Evolutionary conservation across 2,329 filamentous ascomycete species (phyloP), one percentile per base, ranked within the genome.

Genomic region (Penicillium frequentans): DNA sequence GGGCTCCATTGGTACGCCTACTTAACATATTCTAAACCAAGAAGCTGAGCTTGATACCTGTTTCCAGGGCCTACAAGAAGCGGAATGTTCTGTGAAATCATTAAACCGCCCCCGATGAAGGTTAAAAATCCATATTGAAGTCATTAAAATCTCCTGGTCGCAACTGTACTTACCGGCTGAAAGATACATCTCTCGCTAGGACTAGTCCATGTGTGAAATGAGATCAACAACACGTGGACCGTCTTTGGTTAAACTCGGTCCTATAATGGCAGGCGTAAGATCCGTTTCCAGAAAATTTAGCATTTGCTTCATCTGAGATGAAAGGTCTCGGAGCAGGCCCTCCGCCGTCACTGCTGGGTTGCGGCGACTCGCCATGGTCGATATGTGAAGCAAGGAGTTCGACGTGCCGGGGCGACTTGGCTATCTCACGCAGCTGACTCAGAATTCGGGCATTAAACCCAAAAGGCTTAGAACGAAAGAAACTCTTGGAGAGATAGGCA

Each of bases 311-410:
- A 56, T 50, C 21, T 49, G 50, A 50, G 14, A 33, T 35, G 46
- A 43, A 23, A 59, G 23, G 26, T 59, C 43, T n/a, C 56, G 33
- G 24, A 59, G 54, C 9, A 59, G 42, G 21, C 57, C 10, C 14
- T 56, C 54, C 16, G 57, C 33, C 27, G 52, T 59, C 16, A 54
- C 50, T 43, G 27, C 21, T 45, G 46, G 43, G 43, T 56, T 59
- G 21, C 33, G 50, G 43, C 54, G 57, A 48, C 39, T 9, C 24
- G 43, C 31, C 50, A 59, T 59, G 42, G 23, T 56, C 3, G 27
- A 44, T 43, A 26, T 42, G 39, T 50, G 31, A 45, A 51, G 23
- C 33, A 11, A n/a, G 35, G 46, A 43, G 39, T 21, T 24, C n/a
- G 43, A 49, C 24, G 19, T n/a, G 31, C 31, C 35, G 13, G 35